Conservation (phyloP, 2,329 filamentous ascomycete genomes). For the Diaporthe sp. region DNA sequence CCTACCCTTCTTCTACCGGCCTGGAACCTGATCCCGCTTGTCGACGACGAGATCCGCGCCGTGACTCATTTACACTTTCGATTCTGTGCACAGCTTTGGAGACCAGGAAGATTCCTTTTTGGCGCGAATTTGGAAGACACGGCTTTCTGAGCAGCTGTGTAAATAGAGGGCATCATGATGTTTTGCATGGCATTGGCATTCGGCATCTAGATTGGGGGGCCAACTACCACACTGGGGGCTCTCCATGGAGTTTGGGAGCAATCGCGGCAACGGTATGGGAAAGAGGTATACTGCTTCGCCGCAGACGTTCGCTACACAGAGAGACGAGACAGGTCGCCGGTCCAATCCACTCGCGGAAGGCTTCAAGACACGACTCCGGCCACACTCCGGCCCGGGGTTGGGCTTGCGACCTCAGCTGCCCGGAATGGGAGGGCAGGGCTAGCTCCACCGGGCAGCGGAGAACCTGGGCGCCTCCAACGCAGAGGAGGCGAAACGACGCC, state of each 20-base stretch:
- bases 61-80: constrained; percentile 37
- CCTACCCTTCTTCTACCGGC: constrained; percentile 38
- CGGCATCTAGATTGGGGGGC: constrained; percentile 61
- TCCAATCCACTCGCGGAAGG: constrained; percentile 43
- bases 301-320: constrained; percentile 61
- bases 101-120: constrained; percentile 40
- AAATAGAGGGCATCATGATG: constrained; percentile 65
- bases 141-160: constrained; percentile 57
- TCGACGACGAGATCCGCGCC: constrained; percentile 36
- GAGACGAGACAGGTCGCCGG: constrained; percentile 47
- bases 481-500: constrained; percentile 33
- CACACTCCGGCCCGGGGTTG: constrained; percentile 37
- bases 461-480: constrained; percentile 27
- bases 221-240: constrained; percentile 48
- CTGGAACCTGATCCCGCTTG: constrained; percentile 37
- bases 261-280: constrained; percentile 52
- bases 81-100: constrained; percentile 44
- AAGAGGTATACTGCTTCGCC: constrained; percentile 53
- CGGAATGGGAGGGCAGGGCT: constrained; percentile 51
- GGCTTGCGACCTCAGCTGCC: constrained; percentile 44
- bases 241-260: constrained; percentile 63
- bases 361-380: constrained; percentile 42
- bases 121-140: constrained; percentile 44
- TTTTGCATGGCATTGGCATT: constrained; percentile 64
- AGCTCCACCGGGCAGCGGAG: constrained; percentile 48